Evolutionary conservation across 176 grass and related monocot species (phyloP).

Genomic region (Bonia amplexicaulis): DNA sequence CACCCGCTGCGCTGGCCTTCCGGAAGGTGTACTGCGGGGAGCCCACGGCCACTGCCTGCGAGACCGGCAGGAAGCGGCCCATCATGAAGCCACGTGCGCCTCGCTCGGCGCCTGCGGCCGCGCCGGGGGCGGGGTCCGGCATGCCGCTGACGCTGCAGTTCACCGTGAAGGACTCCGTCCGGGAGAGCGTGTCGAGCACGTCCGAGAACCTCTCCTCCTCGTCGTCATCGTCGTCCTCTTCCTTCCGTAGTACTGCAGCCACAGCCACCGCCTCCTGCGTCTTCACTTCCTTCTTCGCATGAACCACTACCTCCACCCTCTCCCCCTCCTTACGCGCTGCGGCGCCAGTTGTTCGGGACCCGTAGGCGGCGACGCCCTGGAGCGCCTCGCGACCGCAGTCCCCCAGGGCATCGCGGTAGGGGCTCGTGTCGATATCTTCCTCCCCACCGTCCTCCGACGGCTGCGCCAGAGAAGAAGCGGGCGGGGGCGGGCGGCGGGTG

Average conservation of each 20-base stretch:
- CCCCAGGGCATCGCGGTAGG: slow-evolving; percentile 31
- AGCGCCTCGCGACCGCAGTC: background rate
- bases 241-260: background rate
- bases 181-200: slow-evolving; percentile 81
- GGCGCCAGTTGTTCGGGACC: background rate
- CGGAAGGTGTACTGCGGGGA: slow-evolving; percentile 85
- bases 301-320: background rate
- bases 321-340: slow-evolving; percentile 7
- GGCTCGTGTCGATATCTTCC: slow-evolving; percentile 8
- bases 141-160: slow-evolving; percentile 90
- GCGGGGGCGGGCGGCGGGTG: slow-evolving; percentile 19
- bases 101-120: slow-evolving; percentile 19
- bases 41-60: slow-evolving; percentile 71
- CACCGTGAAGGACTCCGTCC: slow-evolving; percentile 72
- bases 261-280: background rate
- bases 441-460: slow-evolving; percentile 16
- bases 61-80: slow-evolving; percentile 74
- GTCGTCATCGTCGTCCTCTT: slow-evolving; percentile 28
- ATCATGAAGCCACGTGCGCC: slow-evolving; percentile 70
- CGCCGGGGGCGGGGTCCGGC: background rate
- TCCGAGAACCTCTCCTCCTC: slow-evolving; percentile 91
- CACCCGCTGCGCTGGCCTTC: slow-evolving; percentile 26
- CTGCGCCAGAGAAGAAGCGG: background rate
- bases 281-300: background rate
- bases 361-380: background rate